These are phyloP conservation scores for Cyberlindnera subsufficiens DNA, from an alignment of 805 yeast genomes.

Conservation along the genomic window DNA sequence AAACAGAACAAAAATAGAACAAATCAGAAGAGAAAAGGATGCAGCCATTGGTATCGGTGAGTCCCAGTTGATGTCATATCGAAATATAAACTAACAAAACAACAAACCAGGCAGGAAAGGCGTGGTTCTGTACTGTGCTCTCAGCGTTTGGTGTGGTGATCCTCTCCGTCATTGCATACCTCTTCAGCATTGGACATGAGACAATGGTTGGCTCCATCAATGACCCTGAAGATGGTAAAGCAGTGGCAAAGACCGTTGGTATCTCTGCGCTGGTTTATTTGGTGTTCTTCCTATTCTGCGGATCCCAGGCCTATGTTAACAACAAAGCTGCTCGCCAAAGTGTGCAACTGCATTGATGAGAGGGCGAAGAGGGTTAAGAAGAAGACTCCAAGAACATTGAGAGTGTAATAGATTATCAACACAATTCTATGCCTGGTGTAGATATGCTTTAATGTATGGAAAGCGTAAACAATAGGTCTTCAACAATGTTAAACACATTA, in stretches of 20 bases:
- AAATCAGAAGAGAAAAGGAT: constrained; percentile 17
- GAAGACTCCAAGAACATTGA: too few species aligned
- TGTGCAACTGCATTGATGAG: constrained; percentile 3
- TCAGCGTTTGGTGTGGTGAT: constrained; percentile 92
- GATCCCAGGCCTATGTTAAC: constrained; percentile 67
- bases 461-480: too few species aligned
- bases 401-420: too few species aligned
- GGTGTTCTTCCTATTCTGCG: constrained; percentile 82
- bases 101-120: constrained; percentile 57
- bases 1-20: not conserved
- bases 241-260: constrained; percentile 86
- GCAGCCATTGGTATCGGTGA: constrained; percentile 45
- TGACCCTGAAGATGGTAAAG: constrained; percentile 91
- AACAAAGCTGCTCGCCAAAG: constrained; percentile 32
- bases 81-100: constrained; percentile 4
- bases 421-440: too few species aligned
- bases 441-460: too few species aligned
- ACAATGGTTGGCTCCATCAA: constrained; percentile 86
- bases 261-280: constrained; percentile 84
- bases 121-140: constrained; percentile 91
- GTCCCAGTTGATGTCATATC: constrained; percentile 13
- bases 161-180: constrained; percentile 74
- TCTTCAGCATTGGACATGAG: constrained; percentile 79
- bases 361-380: too few species aligned
- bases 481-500: too few species aligned